phyloP scores from a whole-genome alignment of 2,329 filamentous ascomycete genomes.

The Myotisia sp. region DNA sequence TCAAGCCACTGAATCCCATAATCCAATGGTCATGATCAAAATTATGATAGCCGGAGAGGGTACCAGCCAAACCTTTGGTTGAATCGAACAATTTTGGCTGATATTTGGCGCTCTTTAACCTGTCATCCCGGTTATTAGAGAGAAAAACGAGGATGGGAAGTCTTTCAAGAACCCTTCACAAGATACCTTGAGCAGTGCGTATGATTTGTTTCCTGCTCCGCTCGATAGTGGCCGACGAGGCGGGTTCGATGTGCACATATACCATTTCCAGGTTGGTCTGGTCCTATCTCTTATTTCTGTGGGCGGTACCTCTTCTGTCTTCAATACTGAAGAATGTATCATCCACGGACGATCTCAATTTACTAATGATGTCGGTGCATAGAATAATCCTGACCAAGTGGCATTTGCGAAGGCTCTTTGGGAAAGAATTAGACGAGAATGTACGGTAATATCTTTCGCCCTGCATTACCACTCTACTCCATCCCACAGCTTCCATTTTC shows the following conservation, averaged over 20 bases:
- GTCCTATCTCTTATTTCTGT: too few relatives aligned
- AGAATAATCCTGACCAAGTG: slow-evolving; percentile 46
- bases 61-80: neutral
- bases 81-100: neutral
- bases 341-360: neutral
- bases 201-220: slow-evolving; percentile 54
- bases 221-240: slow-evolving; percentile 52
- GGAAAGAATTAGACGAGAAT: slow-evolving; percentile 67
- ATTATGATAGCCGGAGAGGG: too few relatives aligned
- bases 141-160: slow-evolving; percentile 59
- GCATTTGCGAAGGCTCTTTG: slow-evolving; percentile 59
- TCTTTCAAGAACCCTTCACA: slow-evolving; percentile 54
- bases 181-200: slow-evolving; percentile 48
- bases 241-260: slow-evolving; percentile 79
- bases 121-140: slow-evolving; percentile 24
- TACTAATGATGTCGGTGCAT: neutral
- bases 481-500: too few relatives aligned
- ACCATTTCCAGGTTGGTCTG: slow-evolving; percentile 48
- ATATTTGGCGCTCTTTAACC: neutral
- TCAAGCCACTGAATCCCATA: too few relatives aligned
- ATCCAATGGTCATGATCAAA: too few relatives aligned
- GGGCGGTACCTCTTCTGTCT: neutral
- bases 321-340: neutral
- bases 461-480: too few relatives aligned
- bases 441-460: slow-evolving; percentile 39